A percentile compares a stretch with the other conserved stretches of the same genome.
phyloP scores from a whole-genome alignment of 2,329 filamentous ascomycete species.

The Talaromyces islandicus region DNA sequence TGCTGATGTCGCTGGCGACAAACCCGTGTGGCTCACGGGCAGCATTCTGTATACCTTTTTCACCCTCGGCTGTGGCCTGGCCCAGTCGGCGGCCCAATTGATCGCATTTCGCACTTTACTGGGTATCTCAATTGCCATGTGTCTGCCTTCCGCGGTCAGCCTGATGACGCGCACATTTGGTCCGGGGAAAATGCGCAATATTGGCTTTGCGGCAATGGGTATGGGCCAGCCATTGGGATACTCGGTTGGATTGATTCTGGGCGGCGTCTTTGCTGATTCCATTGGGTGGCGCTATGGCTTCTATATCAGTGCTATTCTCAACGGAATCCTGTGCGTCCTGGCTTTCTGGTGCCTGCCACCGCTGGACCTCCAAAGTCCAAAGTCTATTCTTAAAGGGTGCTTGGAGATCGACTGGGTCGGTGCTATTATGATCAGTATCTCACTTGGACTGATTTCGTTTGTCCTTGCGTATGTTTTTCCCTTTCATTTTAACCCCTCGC shows the following conservation, averaged over 20 bases:
- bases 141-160: constrained; percentile 41
- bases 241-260: constrained; percentile 42
- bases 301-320: constrained; percentile 12
- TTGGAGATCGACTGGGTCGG: constrained; percentile 46
- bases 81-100: constrained; percentile 31
- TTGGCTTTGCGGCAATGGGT: constrained; percentile 46
- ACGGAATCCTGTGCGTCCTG: not conserved
- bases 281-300: constrained; percentile 46
- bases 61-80: constrained; percentile 36
- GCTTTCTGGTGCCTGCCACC: not conserved
- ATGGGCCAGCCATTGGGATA: constrained; percentile 46
- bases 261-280: constrained; percentile 42
- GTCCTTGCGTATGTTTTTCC: constrained; percentile 20
- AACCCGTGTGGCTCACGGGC: constrained; percentile 41
- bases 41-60: constrained; percentile 35
- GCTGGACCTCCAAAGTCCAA: not conserved
- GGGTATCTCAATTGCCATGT: constrained; percentile 40
- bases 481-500: not conserved
- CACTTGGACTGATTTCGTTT: constrained; percentile 45
- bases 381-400: not conserved
- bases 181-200: constrained; percentile 40
- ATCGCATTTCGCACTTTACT: constrained; percentile 41
- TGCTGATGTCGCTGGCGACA: constrained; percentile 43
- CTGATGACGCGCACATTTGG: constrained; percentile 43
- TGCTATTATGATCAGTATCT: constrained; percentile 36